A percentile compares a stretch with the other conserved stretches of the same genome.
Conservation (phyloP, 495 filamentous ascomycete species). For the Penicillium psychrofluorescens region DNA sequence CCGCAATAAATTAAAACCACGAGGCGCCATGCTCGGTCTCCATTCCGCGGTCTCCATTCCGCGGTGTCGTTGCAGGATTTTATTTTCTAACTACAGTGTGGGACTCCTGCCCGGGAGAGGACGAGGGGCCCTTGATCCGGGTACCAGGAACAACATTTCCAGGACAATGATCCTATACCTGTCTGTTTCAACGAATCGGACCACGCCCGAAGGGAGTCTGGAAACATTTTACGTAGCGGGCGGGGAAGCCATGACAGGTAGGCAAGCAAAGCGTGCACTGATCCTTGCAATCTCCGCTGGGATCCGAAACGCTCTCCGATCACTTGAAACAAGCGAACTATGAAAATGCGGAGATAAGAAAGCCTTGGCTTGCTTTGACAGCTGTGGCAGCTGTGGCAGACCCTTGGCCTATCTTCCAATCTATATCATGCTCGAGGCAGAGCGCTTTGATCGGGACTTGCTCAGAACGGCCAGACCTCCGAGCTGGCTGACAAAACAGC, state of each 20-base stretch:
- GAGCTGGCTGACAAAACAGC: background rate
- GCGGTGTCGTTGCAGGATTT: no score
- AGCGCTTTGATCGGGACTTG: slow-evolving; percentile 4
- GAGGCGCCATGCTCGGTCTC: background rate
- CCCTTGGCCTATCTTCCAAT: background rate
- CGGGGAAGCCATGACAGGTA: slow-evolving; percentile 1
- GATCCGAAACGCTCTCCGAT: background rate
- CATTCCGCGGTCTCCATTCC: no score
- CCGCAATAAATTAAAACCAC: background rate
- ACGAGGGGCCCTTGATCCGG: no score
- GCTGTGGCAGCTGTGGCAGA: background rate
- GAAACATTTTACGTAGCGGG: no score
- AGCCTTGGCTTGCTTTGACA: no score
- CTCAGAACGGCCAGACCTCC: background rate
- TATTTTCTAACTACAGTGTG: no score
- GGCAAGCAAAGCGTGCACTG: slow-evolving; percentile 12
- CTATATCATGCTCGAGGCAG: background rate
- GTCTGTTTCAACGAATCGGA: background rate
- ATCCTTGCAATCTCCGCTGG: slow-evolving; percentile 17
- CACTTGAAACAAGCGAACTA: background rate
- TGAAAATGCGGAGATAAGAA: background rate
- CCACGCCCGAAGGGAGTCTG: background rate
- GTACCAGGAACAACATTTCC: no score
- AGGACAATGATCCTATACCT: no score
- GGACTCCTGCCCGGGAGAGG: no score